Conservation (phyloP, 441 rosid genomes). For the Jatropha multifida region DNA sequence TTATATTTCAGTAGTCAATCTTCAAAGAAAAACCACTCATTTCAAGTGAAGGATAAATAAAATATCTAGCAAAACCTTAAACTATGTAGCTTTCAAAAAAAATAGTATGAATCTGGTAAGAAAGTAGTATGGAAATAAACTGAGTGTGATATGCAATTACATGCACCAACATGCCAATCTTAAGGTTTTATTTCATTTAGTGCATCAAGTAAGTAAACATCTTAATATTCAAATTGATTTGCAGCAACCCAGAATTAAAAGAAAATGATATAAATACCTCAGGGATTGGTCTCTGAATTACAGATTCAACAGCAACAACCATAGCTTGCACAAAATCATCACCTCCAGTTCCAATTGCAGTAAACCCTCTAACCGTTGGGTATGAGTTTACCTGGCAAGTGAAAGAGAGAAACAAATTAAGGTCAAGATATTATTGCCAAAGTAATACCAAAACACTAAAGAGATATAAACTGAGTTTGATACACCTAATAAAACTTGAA, state of each 20-base stretch:
- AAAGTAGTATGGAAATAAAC: background rate
- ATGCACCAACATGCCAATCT: background rate
- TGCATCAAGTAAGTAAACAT: background rate
- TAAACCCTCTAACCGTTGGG: constrained; percentile 93
- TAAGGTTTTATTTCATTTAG: background rate
- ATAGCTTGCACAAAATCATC: constrained; percentile 96
- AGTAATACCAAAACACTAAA: background rate
- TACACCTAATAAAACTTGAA: background rate
- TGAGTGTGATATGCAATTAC: background rate
- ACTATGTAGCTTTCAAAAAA: background rate
- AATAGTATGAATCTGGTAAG: background rate
- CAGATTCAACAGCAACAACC: constrained; percentile 98
- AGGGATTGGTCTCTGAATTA: constrained; percentile 74
- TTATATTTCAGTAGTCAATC: background rate
- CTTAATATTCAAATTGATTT: constrained; percentile 3
- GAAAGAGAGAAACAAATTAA: constrained; percentile 13
- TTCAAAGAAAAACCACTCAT: background rate
- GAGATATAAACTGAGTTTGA: background rate
- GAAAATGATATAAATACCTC: constrained; percentile 44
- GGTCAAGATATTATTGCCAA: constrained; percentile 2
- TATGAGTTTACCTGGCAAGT: constrained; percentile 76
- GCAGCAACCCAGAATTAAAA: background rate
- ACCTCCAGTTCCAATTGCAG: constrained; percentile 95
- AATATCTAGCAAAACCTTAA: background rate
- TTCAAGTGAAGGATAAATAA: background rate